phyloP scores from a whole-genome alignment of 345 rosid genomes.

The Brassica nigra region DNA sequence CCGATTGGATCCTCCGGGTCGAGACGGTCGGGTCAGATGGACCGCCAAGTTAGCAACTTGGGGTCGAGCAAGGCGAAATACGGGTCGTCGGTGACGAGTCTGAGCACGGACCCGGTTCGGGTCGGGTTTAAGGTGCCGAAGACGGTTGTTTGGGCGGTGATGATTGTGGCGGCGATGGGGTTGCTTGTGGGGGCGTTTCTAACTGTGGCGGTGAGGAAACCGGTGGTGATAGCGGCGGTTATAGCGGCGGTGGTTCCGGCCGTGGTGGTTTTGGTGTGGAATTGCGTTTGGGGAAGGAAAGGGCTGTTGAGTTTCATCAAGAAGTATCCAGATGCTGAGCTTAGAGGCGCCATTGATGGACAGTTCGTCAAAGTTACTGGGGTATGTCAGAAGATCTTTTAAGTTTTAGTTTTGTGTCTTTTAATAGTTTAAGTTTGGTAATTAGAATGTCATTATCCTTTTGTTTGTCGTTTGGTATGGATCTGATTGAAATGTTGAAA shows the following conservation, averaged over 20 bases:
- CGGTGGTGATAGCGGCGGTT: conserved; percentile 65
- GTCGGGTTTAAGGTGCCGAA: conserved; percentile 81
- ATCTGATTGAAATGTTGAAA: neutral
- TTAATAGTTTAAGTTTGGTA: neutral
- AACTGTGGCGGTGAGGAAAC: conserved; percentile 77
- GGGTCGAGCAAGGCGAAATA: conserved; percentile 58
- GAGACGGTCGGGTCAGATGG: conserved; percentile 77
- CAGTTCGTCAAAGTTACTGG: conserved; percentile 93
- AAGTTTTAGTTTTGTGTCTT: conserved; percentile 16
- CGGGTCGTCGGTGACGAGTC: conserved; percentile 79
- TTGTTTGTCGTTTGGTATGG: conserved; percentile 7
- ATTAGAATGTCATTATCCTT: conserved; percentile 21
- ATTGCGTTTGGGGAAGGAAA: conserved; percentile 69
- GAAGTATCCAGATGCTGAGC: conserved; percentile 80
- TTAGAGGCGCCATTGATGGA: conserved; percentile 92
- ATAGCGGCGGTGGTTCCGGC: conserved; percentile 59
- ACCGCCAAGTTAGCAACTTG: conserved; percentile 40
- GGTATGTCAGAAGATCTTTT: conserved; percentile 46
- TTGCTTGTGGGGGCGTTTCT: conserved; percentile 73
- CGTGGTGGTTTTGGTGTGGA: conserved; percentile 60
- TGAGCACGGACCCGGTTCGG: conserved; percentile 61
- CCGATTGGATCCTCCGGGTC: conserved; percentile 37
- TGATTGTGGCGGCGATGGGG: conserved; percentile 61
- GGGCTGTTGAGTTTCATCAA: conserved; percentile 66
- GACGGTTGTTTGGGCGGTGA: conserved; percentile 70